Conservation (phyloP, 2,329 filamentous ascomycete genomes). For the Cytospora schulzeri region DNA sequence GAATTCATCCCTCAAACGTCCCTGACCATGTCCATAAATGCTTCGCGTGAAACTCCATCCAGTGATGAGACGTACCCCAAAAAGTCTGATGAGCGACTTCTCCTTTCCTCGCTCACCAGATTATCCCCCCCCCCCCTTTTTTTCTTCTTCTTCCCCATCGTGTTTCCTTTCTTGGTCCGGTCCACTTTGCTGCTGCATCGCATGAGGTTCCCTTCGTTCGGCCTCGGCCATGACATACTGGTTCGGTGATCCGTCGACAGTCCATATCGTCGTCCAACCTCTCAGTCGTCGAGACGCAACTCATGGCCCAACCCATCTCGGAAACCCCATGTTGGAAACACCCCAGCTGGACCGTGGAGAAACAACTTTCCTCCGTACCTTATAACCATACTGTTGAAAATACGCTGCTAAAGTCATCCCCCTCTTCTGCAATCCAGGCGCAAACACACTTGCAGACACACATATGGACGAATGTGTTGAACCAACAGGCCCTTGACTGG, state of each 20-base stretch:
- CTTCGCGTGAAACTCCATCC: conserved; percentile 11
- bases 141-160: background rate
- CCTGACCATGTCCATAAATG: conserved; percentile 20
- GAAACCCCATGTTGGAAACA: background rate
- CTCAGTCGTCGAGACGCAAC: background rate
- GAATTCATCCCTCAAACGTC: conserved; percentile 11
- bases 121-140: background rate
- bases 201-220: background rate
- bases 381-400: background rate
- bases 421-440: background rate
- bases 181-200: background rate
- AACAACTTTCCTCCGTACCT: background rate
- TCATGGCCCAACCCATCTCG: background rate
- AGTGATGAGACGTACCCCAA: conserved; percentile 1
- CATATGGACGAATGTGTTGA: background rate
- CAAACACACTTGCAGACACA: background rate
- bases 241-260: background rate
- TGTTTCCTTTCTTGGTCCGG: background rate
- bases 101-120: background rate
- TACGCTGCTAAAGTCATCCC: background rate
- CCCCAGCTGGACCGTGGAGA: background rate
- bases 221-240: background rate
- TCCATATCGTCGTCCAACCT: background rate
- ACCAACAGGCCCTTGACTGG: background rate
- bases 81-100: background rate